Conservation (phyloP, 306 rosid species). For the Prunus davidiana region DNA sequence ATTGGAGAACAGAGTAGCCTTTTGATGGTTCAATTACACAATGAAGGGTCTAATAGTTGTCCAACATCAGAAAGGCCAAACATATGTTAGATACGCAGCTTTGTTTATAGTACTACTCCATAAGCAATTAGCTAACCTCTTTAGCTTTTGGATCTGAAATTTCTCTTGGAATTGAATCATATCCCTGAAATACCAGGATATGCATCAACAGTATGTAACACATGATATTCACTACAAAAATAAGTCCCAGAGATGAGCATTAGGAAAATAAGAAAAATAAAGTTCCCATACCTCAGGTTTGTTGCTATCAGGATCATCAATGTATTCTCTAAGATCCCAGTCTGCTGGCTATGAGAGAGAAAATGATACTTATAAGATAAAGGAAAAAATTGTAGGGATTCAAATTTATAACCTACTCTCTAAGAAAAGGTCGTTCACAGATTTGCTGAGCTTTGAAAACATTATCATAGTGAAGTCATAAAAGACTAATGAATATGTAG, state of each 20-base stretch:
- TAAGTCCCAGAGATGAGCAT: background rate
- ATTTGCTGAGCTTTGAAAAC: constrained; percentile 10
- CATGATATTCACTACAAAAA: constrained; percentile 21
- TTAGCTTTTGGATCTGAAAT: constrained; percentile 86
- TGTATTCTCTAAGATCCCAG: constrained; percentile 95
- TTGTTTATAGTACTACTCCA: background rate
- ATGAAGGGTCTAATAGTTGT: background rate
- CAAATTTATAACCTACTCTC: background rate
- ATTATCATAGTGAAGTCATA: background rate
- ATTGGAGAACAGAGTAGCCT: background rate
- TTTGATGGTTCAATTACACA: constrained; percentile 4
- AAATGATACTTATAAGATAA: constrained; percentile 21
- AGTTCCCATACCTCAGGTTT: constrained; percentile 67
- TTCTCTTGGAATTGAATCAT: constrained; percentile 74
- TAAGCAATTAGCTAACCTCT: constrained; percentile 47
- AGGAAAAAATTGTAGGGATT: background rate
- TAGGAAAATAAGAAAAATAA: background rate
- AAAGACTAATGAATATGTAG: too few relatives aligned
- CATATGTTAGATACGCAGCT: background rate
- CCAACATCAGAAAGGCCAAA: background rate
- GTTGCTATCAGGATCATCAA: constrained; percentile 66
- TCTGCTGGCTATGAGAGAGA: constrained; percentile 66
- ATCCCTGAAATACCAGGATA: constrained; percentile 55
- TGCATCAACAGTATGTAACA: constrained; percentile 18
- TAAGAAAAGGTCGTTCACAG: background rate